A percentile compares a stretch with the other conserved stretches of the same genome.
phyloP scores from a whole-genome alignment of 2,329 filamentous ascomycete genomes.

The Venturia nashicola region DNA sequence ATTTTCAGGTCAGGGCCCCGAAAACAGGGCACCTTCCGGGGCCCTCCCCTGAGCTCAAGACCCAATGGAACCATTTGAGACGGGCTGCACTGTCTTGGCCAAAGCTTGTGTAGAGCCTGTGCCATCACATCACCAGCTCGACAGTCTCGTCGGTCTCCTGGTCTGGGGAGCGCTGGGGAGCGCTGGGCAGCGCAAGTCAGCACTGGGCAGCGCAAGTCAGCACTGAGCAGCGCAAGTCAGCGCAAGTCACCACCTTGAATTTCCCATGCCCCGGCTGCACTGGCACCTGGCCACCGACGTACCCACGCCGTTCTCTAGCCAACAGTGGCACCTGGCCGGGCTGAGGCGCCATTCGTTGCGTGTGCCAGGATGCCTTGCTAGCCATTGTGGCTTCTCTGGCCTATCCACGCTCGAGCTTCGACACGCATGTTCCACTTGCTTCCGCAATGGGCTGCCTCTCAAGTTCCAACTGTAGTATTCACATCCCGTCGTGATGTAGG shows the following conservation, averaged over 20 bases:
- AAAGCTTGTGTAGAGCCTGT: neutral
- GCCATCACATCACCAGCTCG: neutral
- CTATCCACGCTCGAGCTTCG: neutral
- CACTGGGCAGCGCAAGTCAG: too few relatives aligned
- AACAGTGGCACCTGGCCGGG: neutral
- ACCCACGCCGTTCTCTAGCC: neutral
- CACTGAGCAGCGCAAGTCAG: too few relatives aligned
- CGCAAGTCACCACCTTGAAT: neutral
- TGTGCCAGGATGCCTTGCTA: neutral
- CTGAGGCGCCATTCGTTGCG: neutral
- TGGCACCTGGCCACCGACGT: neutral
- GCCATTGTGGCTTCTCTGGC: neutral
- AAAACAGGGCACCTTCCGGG: too few relatives aligned
- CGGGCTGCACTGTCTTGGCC: neutral
- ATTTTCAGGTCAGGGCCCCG: too few relatives aligned
- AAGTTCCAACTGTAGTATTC: neutral
- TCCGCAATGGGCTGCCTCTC: constrained; percentile 1
- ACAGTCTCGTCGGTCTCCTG: too few relatives aligned
- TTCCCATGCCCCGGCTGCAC: neutral
- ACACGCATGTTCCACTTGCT: neutral
- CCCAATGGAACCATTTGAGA: too few relatives aligned
- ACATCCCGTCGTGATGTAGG: neutral
- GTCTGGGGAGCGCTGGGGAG: too few relatives aligned
- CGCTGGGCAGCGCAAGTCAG: too few relatives aligned
- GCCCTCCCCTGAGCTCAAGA: too few relatives aligned